Percentiles rank a stretch among this genome's conserved stretches.
phyloP scores from a whole-genome alignment of 352 stramenopile species.

The Globisporangium splendens region DNA sequence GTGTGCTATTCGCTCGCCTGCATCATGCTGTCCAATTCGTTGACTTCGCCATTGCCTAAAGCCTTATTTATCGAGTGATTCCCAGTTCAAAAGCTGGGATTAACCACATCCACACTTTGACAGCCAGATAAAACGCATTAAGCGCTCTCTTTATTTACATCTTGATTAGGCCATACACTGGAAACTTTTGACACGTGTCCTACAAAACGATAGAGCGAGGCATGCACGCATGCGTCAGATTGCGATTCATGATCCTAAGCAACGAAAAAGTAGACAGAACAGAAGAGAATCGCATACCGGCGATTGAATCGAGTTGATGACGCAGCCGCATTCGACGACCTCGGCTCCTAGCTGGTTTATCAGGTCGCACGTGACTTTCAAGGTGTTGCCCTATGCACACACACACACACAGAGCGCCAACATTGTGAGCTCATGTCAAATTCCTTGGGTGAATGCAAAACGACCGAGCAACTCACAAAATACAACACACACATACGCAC shows the following conservation, averaged over 20 bases:
- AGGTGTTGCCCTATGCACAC: constrained; percentile 54
- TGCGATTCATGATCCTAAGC: neutral
- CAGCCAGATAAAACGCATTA: neutral
- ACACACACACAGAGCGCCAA: constrained; percentile 1
- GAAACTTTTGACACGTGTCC: constrained; percentile 46
- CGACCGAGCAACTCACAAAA: neutral
- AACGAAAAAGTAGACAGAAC: neutral
- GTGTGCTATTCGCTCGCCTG: no score
- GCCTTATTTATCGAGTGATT: no score
- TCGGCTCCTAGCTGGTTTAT: constrained; percentile 64
- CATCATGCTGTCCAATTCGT: no score
- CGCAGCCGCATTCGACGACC: constrained; percentile 77
- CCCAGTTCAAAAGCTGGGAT: no score
- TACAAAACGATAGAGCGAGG: constrained; percentile 7
- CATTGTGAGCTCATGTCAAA: neutral
- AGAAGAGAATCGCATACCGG: constrained; percentile 27
- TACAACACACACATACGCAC: constrained; percentile 22
- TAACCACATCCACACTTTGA: no score
- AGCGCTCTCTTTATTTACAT: constrained; percentile 25
- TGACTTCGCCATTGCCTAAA: no score
- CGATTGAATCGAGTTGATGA: constrained; percentile 58
- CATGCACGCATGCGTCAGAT: neutral
- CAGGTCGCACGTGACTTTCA: constrained; percentile 77
- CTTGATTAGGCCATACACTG: constrained; percentile 48
- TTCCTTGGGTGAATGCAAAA: constrained; percentile 2